These are phyloP conservation scores for Ceratocystis variospora DNA, from an alignment of 2,329 filamentous ascomycete species.

Conservation along the genomic window DNA sequence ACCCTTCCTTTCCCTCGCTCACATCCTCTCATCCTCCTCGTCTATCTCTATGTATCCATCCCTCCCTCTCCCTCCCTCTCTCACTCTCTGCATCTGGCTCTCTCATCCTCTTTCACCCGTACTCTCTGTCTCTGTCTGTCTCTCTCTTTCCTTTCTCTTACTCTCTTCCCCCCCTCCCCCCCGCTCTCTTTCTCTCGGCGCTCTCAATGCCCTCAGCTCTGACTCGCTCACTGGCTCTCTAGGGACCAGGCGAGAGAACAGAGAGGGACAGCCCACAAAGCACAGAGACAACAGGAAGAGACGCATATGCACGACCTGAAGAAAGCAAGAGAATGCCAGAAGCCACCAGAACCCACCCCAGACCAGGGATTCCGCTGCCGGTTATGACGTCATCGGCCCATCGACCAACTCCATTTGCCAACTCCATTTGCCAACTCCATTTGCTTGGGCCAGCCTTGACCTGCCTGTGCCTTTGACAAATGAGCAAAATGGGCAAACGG, in stretches of 20 bases:
- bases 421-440: too few relatives aligned
- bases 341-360: background rate
- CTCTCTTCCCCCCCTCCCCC: too few relatives aligned
- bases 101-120: background rate
- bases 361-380: background rate
- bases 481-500: background rate
- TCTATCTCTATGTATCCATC: background rate
- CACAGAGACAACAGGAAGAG: slow-evolving; percentile 6
- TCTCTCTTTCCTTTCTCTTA: too few relatives aligned
- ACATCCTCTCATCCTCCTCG: background rate
- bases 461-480: background rate
- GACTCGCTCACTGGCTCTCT: background rate
- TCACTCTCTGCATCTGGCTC: background rate
- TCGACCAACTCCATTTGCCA: too few relatives aligned
- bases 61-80: background rate
- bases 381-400: slow-evolving; percentile 5
- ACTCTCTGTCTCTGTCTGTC: background rate
- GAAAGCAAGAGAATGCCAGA: slow-evolving; percentile 1
- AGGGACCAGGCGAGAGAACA: background rate
- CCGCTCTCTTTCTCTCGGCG: too few relatives aligned
- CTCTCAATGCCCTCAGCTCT: too few relatives aligned
- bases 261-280: background rate
- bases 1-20: background rate
- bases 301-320: background rate
- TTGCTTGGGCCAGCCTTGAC: background rate